phyloP scores from a whole-genome alignment of 2,329 filamentous ascomycete species.

The Lecanicillium sp. region DNA sequence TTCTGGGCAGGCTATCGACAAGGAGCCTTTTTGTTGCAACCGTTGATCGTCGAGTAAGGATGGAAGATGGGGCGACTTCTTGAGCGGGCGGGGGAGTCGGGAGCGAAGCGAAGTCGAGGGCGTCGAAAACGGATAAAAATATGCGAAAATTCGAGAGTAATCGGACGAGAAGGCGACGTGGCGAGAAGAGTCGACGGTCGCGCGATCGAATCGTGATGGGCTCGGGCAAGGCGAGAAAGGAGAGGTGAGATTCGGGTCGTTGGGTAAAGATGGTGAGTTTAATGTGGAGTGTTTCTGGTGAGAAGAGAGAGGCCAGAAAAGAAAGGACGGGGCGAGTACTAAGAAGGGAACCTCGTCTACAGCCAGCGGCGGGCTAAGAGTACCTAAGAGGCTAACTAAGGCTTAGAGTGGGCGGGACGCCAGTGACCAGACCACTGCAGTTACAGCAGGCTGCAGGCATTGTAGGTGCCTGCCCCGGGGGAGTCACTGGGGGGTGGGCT shows the following conservation, averaged over 20 bases:
- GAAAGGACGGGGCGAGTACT: background rate
- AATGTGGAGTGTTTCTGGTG: constrained; percentile 14
- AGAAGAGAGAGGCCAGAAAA: constrained; percentile 4
- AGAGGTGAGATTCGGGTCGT: constrained; percentile 7
- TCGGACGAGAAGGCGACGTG: background rate
- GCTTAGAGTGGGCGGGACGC: too few species aligned
- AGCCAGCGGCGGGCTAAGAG: too few species aligned
- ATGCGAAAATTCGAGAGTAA: background rate
- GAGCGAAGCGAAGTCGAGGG: background rate
- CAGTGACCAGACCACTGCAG: too few species aligned
- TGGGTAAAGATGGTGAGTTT: constrained; percentile 9
- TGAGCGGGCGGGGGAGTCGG: constrained; percentile 3
- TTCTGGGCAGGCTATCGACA: too few species aligned
- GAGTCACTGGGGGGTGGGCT: background rate
- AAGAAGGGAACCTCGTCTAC: too few species aligned
- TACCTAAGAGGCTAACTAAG: too few species aligned
- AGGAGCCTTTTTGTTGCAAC: background rate
- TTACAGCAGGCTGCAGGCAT: too few species aligned
- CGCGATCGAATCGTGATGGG: background rate
- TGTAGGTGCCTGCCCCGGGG: background rate
- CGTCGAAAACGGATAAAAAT: background rate
- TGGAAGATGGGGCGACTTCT: constrained; percentile 8
- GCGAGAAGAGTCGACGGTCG: background rate
- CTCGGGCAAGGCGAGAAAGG: background rate
- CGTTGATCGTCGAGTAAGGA: constrained; percentile 6